Conservation (phyloP, 2,329 filamentous ascomycete genomes). For the Penicillium sp. region DNA sequence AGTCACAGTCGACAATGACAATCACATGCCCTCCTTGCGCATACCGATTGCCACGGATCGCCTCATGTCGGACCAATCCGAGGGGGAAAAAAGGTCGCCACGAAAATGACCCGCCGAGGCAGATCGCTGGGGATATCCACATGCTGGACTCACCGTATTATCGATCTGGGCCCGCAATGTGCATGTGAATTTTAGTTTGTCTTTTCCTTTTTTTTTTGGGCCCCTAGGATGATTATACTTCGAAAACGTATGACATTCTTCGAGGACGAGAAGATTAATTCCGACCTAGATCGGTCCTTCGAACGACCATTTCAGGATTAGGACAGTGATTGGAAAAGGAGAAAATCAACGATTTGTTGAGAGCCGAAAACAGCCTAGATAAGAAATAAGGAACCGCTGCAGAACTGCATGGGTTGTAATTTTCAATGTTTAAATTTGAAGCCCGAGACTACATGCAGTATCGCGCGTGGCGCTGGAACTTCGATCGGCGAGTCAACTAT, state of each 20-base stretch:
- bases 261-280: too few relatives aligned
- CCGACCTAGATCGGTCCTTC: too few relatives aligned
- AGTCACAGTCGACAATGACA: neutral
- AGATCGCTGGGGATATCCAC: constrained; percentile 10
- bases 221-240: neutral
- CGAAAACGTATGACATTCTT: too few relatives aligned
- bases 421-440: constrained; percentile 2
- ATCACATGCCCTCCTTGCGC: constrained; percentile 12
- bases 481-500: neutral
- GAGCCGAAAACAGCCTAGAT: constrained; percentile 12
- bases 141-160: constrained; percentile 5
- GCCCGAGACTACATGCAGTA: neutral
- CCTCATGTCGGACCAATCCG: constrained; percentile 6
- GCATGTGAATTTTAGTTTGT: constrained; percentile 13
- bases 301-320: too few relatives aligned
- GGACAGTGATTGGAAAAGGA: too few relatives aligned
- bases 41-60: constrained; percentile 15
- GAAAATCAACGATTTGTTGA: constrained; percentile 11
- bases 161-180: neutral
- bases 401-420: constrained; percentile 13
- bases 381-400: constrained; percentile 1
- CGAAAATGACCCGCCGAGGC: constrained; percentile 25
- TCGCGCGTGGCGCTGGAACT: neutral
- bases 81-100: constrained; percentile 1
- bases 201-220: neutral